A percentile compares a stretch with the other conserved stretches of the same genome.
Conservation (phyloP, 257 asterid species). For the Przewalskia tangutica region DNA sequence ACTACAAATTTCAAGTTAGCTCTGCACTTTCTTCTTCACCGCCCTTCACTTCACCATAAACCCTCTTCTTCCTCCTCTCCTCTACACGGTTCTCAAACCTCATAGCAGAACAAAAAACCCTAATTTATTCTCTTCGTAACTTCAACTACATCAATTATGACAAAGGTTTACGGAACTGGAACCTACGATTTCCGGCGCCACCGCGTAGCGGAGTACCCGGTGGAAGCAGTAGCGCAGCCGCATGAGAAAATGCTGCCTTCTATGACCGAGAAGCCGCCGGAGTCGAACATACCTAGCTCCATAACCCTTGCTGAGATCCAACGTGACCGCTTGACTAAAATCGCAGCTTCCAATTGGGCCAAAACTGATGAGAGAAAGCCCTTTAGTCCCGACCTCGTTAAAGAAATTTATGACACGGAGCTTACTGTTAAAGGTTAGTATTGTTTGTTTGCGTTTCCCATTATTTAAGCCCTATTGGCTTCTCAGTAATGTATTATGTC, state of each 20-base stretch:
- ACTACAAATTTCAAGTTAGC: neutral
- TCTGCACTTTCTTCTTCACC: neutral
- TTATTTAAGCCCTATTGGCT: neutral
- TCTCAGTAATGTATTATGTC: neutral
- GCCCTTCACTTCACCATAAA: neutral
- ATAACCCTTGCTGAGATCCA: slow-evolving; percentile 87
- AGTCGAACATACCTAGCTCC: slow-evolving; percentile 55
- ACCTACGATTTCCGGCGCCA: slow-evolving; percentile 80
- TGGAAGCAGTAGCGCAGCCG: slow-evolving; percentile 23
- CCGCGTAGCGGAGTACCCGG: slow-evolving; percentile 93
- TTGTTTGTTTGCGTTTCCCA: neutral
- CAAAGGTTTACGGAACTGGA: slow-evolving; percentile 77
- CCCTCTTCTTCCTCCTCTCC: neutral
- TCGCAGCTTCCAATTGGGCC: slow-evolving; percentile 76
- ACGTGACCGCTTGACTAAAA: slow-evolving; percentile 75
- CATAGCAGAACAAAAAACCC: neutral
- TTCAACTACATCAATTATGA: slow-evolving; percentile 22
- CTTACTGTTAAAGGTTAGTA: slow-evolving; percentile 58
- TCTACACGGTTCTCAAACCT: neutral
- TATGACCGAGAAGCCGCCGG: slow-evolving; percentile 35
- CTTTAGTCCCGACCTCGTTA: slow-evolving; percentile 66
- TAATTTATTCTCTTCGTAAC: neutral
- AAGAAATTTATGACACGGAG: slow-evolving; percentile 74
- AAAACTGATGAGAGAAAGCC: slow-evolving; percentile 44
- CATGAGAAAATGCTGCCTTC: slow-evolving; percentile 5